These are phyloP conservation scores for Helenozyma rhizophorensis DNA, from an alignment of 805 yeast genomes.

Conservation along the genomic window DNA sequence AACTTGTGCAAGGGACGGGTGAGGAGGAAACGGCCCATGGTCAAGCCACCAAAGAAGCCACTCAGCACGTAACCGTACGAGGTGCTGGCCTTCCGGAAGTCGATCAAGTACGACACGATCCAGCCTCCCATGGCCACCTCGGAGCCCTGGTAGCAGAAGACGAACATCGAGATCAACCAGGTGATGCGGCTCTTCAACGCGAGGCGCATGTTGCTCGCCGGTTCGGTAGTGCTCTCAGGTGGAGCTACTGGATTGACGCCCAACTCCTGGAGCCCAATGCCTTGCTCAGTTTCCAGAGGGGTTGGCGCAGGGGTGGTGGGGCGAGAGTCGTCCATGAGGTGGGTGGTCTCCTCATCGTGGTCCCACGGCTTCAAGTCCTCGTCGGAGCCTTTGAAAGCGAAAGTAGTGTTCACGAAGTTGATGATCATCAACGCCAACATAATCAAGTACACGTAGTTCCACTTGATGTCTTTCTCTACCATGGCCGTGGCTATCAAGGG, in stretches of 20 bases:
- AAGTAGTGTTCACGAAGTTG: slow-evolving; percentile 4
- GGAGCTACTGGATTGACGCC: background rate
- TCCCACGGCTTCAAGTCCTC: slow-evolving; percentile 17
- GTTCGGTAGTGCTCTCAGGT: background rate
- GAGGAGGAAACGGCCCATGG: slow-evolving; percentile 16
- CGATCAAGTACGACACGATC: slow-evolving; percentile 21
- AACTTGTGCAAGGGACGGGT: slow-evolving; percentile 16
- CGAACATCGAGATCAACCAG: slow-evolving; percentile 18
- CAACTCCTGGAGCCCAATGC: slow-evolving; percentile 7
- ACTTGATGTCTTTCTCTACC: slow-evolving; percentile 12
- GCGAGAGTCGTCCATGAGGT: slow-evolving; percentile 1
- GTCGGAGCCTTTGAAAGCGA: slow-evolving; percentile 14
- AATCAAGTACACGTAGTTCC: slow-evolving; percentile 19
- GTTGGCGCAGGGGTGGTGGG: slow-evolving; percentile 1
- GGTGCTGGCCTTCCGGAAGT: slow-evolving; percentile 15
- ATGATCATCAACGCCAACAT: slow-evolving; percentile 13
- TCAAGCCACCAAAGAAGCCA: slow-evolving; percentile 24
- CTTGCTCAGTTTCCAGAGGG: slow-evolving; percentile 4
- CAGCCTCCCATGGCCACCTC: slow-evolving; percentile 23
- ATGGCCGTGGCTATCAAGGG: slow-evolving; percentile 19
- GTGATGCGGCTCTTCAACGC: slow-evolving; percentile 17
- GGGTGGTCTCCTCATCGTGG: slow-evolving; percentile 6
- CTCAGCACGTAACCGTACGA: slow-evolving; percentile 20
- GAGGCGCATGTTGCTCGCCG: slow-evolving; percentile 6
- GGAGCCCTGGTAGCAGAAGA: slow-evolving; percentile 18